phyloP scores from a whole-genome alignment of 768 basidiomycete genomes.

The Favolaschia claudopus region DNA sequence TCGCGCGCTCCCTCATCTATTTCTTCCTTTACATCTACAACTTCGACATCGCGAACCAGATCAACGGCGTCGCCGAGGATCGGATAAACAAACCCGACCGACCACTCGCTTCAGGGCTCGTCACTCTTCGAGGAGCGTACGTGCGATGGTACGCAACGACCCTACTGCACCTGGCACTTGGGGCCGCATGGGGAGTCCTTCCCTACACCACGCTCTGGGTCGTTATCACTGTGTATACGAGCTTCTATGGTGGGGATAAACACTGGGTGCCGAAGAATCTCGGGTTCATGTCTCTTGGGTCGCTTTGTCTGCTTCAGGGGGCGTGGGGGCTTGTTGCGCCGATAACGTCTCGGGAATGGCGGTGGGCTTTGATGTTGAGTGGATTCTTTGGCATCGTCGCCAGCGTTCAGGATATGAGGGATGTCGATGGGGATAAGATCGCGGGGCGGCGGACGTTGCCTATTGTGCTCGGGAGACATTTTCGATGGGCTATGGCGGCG shows the following conservation, averaged over 20 bases:
- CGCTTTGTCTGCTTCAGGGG: slow-evolving; percentile 11
- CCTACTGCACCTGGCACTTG: slow-evolving; percentile 7
- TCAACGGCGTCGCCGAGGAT: slow-evolving; percentile 29
- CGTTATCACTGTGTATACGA: slow-evolving; percentile 9
- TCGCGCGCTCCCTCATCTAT: slow-evolving; percentile 17
- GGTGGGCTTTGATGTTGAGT: slow-evolving; percentile 4
- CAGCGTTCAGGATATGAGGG: slow-evolving; percentile 49
- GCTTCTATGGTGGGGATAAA: slow-evolving; percentile 20
- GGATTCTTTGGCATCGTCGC: slow-evolving; percentile 44
- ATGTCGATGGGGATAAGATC: slow-evolving; percentile 44
- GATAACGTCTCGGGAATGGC: not conserved
- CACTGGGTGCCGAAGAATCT: slow-evolving; percentile 20
- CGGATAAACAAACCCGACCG: slow-evolving; percentile 32
- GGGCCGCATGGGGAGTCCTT: slow-evolving; percentile 20
- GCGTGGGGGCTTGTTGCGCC: slow-evolving; percentile 21
- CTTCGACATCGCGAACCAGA: slow-evolving; percentile 33
- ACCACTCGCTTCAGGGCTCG: slow-evolving; percentile 29
- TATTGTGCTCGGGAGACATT: slow-evolving; percentile 42
- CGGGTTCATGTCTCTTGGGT: slow-evolving; percentile 16
- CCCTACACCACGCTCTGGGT: slow-evolving; percentile 23
- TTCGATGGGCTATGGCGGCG: slow-evolving; percentile 28
- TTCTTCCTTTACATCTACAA: slow-evolving; percentile 23
- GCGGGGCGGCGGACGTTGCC: slow-evolving; percentile 49
- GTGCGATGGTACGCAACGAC: slow-evolving; percentile 17
- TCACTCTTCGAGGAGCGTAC: slow-evolving; percentile 23